Evolutionary conservation across 2,329 filamentous ascomycete species (phyloP), one percentile per base, ranked within the genome.

Genomic region (Xylariaceae sp.): DNA sequence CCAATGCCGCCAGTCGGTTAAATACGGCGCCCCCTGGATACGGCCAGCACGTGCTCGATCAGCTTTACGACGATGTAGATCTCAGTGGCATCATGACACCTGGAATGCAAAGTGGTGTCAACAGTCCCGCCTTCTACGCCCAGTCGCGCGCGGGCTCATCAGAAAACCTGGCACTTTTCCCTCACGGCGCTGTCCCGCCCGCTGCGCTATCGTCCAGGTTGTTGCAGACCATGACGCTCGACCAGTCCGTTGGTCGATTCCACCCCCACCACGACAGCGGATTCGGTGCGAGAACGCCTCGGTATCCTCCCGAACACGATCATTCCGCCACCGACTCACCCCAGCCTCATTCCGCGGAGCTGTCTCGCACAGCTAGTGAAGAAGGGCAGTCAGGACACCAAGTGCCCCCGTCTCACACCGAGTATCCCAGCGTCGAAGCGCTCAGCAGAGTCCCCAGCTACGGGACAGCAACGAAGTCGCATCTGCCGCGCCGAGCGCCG

Each of bases 21-120:
- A 81, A 83, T 30, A 83, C 88, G 60, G 92, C 93, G 9, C 94
- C 94, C n/a, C 94, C 94, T 0, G 85, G 92, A 45, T 99, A 99
- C 68, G 92, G 91, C 61, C 85, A 93, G 68, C 94, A 97, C 73
- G 82, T 89, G 50, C 84, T 97, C 30, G 94, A 99, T 72, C 88
- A 90, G 71, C 80, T 97, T 1, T 99, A 96, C 75, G 90, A 91
- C 66, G 90, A 93, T 62, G 82, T 97, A 59, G 90, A 96, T 67
- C 81, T 85, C 7, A 85, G 82, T 56, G 90, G 90, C n/a, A 89
- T 92, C 71, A 87, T 92, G 74, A 70, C 69, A 10, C 69, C 90
- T 0, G 85, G 81, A 1, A 77, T 84, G 42, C 82, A 79, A 76
- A 88, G 89, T 56, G 87, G 87, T n/a, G 82, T 90, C 59, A 91